A percentile compares a stretch with the other conserved stretches of the same genome.
Evolutionary conservation across 2,329 filamentous ascomycete genomes (phyloP).

Genomic region (Pyrenochaeta sp.): DNA sequence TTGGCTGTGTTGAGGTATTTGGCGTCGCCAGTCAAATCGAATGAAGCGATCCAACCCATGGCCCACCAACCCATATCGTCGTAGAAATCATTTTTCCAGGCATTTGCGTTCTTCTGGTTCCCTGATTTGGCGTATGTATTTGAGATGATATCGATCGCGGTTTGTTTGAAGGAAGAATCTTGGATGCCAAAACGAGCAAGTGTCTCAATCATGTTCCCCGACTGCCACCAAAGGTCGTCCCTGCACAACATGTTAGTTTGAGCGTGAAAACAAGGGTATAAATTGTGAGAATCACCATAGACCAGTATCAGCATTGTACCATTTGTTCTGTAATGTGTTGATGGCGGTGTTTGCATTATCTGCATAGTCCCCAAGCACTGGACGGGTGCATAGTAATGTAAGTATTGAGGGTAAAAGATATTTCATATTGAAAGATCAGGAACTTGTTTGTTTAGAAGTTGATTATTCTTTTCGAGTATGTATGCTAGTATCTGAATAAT

Average conservation of each 20-base stretch:
- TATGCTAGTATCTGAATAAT: conserved; percentile 3
- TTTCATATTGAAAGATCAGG: conserved; percentile 28
- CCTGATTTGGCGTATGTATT: conserved; percentile 44
- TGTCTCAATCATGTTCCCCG: conserved; percentile 45
- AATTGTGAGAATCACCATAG: too few species aligned
- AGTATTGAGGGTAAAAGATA: conserved; percentile 16
- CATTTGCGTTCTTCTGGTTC: conserved; percentile 30
- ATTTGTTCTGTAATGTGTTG: conserved; percentile 39
- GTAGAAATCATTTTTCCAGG: conserved; percentile 62
- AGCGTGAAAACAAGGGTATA: too few species aligned
- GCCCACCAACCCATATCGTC: conserved; percentile 73
- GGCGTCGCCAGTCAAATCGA: conserved; percentile 60
- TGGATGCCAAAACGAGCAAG: conserved; percentile 41
- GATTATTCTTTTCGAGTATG: neutral
- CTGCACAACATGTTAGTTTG: too few species aligned
- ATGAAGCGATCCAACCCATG: conserved; percentile 64
- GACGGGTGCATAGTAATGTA: conserved; percentile 19
- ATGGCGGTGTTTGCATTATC: conserved; percentile 37
- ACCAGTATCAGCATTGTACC: conserved; percentile 42
- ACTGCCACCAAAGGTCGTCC: conserved; percentile 47
- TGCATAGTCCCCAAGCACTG: conserved; percentile 30
- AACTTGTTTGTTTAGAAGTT: neutral
- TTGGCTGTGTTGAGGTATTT: conserved; percentile 64
- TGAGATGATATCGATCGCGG: conserved; percentile 38
- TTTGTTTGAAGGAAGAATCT: conserved; percentile 36